Evolutionary conservation across 163 green algal genomes (phyloP), one percentile per base, ranked within the genome.

Genomic region (Chlorella variabilis): DNA sequence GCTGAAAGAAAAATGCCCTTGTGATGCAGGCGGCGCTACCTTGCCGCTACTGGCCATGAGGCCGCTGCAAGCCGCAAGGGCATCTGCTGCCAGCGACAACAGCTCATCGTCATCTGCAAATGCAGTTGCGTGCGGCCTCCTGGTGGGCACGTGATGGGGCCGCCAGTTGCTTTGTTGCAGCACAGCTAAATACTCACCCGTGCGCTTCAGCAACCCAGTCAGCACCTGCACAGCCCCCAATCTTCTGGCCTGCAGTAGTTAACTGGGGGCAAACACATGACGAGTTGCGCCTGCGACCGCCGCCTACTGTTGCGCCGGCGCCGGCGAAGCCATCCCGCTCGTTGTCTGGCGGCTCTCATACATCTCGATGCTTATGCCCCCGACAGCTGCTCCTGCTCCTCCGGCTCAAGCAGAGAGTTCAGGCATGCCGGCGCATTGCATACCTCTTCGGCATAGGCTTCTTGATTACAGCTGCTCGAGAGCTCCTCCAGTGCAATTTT

Each of bases 361-460:
- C n/a, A n/a, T n/a, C n/a, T n/a, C n/a, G n/a, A n/a, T n/a, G n/a
- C n/a, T n/a, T n/a, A n/a, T n/a, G n/a, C n/a, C n/a, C n/a, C n/a
- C n/a, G n/a, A n/a, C n/a, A n/a, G n/a, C n/a, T 41, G 25, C 18
- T 42, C 11, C 31, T 33, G 75, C 9, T 36, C 23, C 20, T n/a
- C n/a, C n/a, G n/a, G n/a, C n/a, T n/a, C n/a, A n/a, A n/a, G n/a
- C n/a, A n/a, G n/a, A n/a, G n/a, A n/a, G n/a, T n/a, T n/a, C n/a
- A 31, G 29, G 54, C 25, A 38, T 15, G 45, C 31, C 36, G 34
- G 13, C 23, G 56, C 17, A 7, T n/a, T 3, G 23, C 65, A 2
- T 42, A 88, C 87, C 80, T 91, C 87, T 25, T 91, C 88, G 5
- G 75, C 86, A 78, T 90, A 91, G 4, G 81, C 80, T 42, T 91